Base-by-base conservation (phyloP, 164 flowering plant species). In the Macadamia integrifolia region DNA sequence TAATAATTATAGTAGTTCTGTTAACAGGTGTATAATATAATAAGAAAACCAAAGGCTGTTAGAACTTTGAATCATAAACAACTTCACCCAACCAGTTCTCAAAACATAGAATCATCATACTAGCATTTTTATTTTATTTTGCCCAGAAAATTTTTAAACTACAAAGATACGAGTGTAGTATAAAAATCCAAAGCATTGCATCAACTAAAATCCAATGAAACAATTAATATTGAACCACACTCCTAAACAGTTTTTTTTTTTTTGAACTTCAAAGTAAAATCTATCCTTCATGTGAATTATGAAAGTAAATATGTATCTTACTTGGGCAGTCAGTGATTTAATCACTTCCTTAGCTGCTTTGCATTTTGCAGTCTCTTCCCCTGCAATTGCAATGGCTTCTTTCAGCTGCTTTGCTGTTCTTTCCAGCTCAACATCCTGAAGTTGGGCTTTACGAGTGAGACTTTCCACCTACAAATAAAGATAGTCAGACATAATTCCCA, bases 321-420 rank as follows among this genome's bases (percentile, higher is more conserved):
- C 98, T 74, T 93, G 97, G 44, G 98, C 86, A 65, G 98, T 93
- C n/a, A 93, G 94, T 0, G 96, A 91, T 78, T 87, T 93, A 67
- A 93, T 93, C 65, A 93, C 98, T 79, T 93, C 98, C 81, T 93
- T 93, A 58, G 98, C 98, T 63, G 97, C 97, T 78, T 88, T 93
- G 83, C 98, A 93, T 78, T 85, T 93, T 65, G 88, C 87, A 73
- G 94, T 82, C 72, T 93, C 98, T 80, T 91, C 98, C 65, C 86
- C 92, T 57, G 97, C 98, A 72, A 91, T 76, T 58, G 90, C 75
- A 42, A 89, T 75, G 66, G 97, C 96, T 74, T 93, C 97, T 75
- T 91, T 87, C 72, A 93, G 80, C 78, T 93, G 97, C 67, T 91
- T 91, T 59, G 87, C 80, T 64, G 91, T 89, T 77, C 90, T 87